Conservation (phyloP, 179 eudicot species). For the Silene noctiflora region DNA sequence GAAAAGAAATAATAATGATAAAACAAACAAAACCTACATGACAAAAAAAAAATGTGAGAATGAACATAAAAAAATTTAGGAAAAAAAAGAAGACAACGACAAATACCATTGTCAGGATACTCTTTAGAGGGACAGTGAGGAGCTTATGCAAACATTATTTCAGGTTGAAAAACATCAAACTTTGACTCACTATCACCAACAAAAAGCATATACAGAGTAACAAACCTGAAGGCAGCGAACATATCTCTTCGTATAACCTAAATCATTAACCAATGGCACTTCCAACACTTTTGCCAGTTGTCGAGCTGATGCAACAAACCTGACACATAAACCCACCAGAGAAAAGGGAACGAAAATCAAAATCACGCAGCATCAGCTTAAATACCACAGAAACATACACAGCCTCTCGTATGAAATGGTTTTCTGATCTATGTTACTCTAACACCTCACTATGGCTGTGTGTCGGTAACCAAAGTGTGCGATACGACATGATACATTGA, state of each 20-base stretch:
- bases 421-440: too few species aligned
- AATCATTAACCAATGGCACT: constrained; percentile 87
- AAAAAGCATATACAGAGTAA: neutral
- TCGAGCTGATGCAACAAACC: constrained; percentile 95
- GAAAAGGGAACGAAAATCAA: neutral
- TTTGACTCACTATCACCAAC: neutral
- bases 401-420: too few species aligned
- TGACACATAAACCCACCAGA: constrained; percentile 22
- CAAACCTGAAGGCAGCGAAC: constrained; percentile 94
- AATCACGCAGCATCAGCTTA: neutral
- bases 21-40: neutral
- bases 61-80: neutral
- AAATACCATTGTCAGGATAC: neutral
- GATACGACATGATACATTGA: too few species aligned
- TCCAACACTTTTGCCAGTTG: constrained; percentile 90
- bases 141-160: neutral
- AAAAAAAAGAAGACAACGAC: neutral
- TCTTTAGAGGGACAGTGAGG: neutral
- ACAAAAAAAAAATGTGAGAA: neutral
- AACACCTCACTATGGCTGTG: too few species aligned
- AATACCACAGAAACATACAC: neutral
- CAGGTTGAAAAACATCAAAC: neutral
- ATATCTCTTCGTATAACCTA: constrained; percentile 93
- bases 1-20: neutral
- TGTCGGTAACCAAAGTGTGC: too few species aligned